phyloP scores from a whole-genome alignment of 78 protist species.

The Dictyostelium intermedium region DNA sequence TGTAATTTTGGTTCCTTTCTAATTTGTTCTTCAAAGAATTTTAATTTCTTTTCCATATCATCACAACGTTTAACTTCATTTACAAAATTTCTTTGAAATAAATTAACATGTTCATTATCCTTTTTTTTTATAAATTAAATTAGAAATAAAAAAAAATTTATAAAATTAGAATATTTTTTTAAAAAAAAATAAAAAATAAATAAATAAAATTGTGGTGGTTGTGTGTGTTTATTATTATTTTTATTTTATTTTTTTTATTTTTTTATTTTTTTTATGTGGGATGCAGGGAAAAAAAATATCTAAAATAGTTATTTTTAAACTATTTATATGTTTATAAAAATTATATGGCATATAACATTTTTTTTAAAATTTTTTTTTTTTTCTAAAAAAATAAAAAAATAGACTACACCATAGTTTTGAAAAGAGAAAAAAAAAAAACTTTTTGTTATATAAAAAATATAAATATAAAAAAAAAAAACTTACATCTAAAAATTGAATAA shows the following conservation, averaged over 20 bases:
- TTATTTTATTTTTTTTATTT: background rate
- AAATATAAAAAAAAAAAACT: conserved; percentile 15
- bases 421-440: too few species aligned
- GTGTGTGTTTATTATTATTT: too few species aligned
- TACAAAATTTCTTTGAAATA: conserved; percentile 92
- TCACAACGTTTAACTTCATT: conserved; percentile 92
- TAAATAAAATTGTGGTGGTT: too few species aligned
- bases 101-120: conserved; percentile 85
- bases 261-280: background rate
- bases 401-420: too few species aligned
- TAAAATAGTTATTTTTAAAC: background rate
- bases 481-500: conserved; percentile 88
- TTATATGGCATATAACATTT: background rate
- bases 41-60: conserved; percentile 93
- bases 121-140: background rate
- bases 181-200: too few species aligned
- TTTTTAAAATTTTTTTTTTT: background rate
- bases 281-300: background rate
- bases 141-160: too few species aligned
- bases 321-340: too few species aligned
- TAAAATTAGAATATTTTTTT: too few species aligned
- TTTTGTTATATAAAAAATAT: too few species aligned
- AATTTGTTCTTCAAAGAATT: conserved; percentile 76
- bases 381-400: too few species aligned
- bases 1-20: conserved; percentile 20